phyloP scores from a whole-genome alignment of 1,284 basidiomycete species.

The Porphyrellus sp. region DNA sequence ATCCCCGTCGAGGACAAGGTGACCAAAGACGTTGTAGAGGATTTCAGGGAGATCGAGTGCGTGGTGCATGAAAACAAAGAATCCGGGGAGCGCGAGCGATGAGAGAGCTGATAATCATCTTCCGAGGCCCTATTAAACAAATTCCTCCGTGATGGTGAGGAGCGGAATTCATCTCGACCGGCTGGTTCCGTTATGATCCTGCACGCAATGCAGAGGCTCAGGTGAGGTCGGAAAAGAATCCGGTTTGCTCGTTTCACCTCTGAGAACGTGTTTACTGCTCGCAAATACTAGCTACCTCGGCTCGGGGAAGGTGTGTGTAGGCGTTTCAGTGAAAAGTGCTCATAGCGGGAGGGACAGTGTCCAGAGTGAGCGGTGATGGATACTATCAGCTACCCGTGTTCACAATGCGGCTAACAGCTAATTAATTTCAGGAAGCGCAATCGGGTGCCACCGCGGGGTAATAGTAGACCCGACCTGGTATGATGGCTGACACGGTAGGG shows the following conservation, averaged over 20 bases:
- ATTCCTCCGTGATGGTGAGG: neutral
- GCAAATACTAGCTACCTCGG: too few relatives aligned
- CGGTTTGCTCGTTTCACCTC: neutral
- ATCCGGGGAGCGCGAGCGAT: neutral
- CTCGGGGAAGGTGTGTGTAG: neutral
- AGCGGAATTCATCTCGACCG: conserved; percentile 16
- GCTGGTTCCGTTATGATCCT: neutral
- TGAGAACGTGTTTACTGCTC: neutral
- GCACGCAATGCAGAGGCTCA: neutral
- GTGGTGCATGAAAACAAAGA: neutral
- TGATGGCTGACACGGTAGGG: too few relatives aligned
- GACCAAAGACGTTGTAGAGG: conserved; percentile 3
- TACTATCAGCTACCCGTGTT: too few relatives aligned
- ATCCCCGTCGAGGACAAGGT: neutral
- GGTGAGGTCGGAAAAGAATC: neutral
- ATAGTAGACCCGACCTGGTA: too few relatives aligned
- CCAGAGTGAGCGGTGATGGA: too few relatives aligned
- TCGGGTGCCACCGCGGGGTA: too few relatives aligned
- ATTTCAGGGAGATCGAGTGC: neutral
- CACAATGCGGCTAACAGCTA: too few relatives aligned
- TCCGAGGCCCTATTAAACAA: neutral
- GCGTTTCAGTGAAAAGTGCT: neutral
- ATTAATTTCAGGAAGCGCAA: too few relatives aligned
- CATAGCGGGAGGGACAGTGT: too few relatives aligned
- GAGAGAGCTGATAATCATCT: neutral